These are phyloP conservation scores for Articulospora tetracladia DNA, from an alignment of 495 filamentous ascomycete species.

Conservation along the genomic window DNA sequence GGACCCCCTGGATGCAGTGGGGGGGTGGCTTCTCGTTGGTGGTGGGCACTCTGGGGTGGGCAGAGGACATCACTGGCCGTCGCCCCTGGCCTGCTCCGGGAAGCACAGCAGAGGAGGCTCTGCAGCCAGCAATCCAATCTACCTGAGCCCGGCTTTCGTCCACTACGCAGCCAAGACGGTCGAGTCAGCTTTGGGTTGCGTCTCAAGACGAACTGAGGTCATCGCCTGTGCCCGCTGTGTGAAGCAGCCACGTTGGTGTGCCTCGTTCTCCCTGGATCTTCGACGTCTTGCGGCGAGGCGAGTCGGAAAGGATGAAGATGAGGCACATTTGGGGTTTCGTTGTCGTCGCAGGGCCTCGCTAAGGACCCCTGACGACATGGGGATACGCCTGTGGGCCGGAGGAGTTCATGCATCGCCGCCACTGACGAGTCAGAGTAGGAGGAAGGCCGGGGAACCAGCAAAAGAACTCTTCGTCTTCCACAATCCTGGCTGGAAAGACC, in stretches of 20 bases:
- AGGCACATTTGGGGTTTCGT: conserved; percentile 23
- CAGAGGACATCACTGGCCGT: conserved; percentile 4
- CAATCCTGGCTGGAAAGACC: conserved; percentile 2
- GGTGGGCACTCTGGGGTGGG: conserved; percentile 2
- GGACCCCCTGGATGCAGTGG: conserved; percentile 16
- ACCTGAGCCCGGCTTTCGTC: neutral
- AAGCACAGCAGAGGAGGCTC: conserved; percentile 13
- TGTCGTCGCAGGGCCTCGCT: conserved; percentile 25
- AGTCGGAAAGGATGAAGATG: conserved; percentile 21
- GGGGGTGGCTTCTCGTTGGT: neutral
- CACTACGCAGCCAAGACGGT: neutral
- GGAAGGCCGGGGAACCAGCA: neutral
- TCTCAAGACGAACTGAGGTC: conserved; percentile 5
- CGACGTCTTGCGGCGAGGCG: conserved; percentile 12
- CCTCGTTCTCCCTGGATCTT: conserved; percentile 6
- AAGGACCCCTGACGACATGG: conserved; percentile 14
- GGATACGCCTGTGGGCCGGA: conserved; percentile 8
- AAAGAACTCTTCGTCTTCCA: conserved; percentile 7
- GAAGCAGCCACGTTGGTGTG: neutral
- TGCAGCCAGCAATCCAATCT: conserved; percentile 3
- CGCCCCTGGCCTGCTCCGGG: conserved; percentile 9
- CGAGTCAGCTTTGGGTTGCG: neutral
- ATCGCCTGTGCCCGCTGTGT: neutral
- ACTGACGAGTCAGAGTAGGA: conserved; percentile 3
- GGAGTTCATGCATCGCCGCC: conserved; percentile 7